A percentile compares a stretch with the other conserved stretches of the same genome.
Conservation (phyloP, 176 grass and related monocot genomes). For the Paspalum notatum region DNA sequence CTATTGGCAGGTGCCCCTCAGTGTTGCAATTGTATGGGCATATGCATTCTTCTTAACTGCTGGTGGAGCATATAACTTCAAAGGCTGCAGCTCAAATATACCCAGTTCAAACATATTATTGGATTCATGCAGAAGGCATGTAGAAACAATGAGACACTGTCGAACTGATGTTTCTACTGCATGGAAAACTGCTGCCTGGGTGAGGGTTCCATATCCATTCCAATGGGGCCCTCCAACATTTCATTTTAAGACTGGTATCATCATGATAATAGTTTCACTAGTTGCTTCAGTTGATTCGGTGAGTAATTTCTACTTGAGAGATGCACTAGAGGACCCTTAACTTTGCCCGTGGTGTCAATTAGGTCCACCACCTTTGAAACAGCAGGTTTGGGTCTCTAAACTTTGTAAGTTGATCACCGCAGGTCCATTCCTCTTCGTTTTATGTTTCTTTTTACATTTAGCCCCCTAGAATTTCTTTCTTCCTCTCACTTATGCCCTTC, state of each 20-base stretch:
- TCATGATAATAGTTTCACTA: constrained; percentile 88
- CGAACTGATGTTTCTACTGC: constrained; percentile 97
- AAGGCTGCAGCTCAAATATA: constrained; percentile 85
- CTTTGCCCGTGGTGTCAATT: too few species aligned
- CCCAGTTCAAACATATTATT: constrained; percentile 96
- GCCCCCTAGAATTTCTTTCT: too few species aligned
- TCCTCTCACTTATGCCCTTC: too few species aligned
- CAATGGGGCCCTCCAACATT: constrained; percentile 94
- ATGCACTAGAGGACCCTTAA: too few species aligned
- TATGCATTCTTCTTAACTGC: constrained; percentile 97
- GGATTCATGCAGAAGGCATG: constrained; percentile 82
- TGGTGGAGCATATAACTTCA: constrained; percentile 91
- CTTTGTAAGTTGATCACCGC: too few species aligned
- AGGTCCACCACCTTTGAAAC: too few species aligned
- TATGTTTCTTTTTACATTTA: too few species aligned
- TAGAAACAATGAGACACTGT: constrained; percentile 77
- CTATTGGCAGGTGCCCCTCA: constrained; percentile 81
- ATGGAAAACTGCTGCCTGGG: constrained; percentile 89
- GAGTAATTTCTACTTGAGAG: constrained; percentile 57
- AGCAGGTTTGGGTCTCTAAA: too few species aligned
- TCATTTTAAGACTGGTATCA: constrained; percentile 78
- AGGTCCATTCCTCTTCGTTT: too few species aligned
- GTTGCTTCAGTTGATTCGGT: constrained; percentile 96
- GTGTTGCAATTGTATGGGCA: constrained; percentile 94
- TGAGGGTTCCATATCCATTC: constrained; percentile 92